Conservation (phyloP, 2,329 filamentous ascomycete species). For the Tolypocladium ophioglossoides region DNA sequence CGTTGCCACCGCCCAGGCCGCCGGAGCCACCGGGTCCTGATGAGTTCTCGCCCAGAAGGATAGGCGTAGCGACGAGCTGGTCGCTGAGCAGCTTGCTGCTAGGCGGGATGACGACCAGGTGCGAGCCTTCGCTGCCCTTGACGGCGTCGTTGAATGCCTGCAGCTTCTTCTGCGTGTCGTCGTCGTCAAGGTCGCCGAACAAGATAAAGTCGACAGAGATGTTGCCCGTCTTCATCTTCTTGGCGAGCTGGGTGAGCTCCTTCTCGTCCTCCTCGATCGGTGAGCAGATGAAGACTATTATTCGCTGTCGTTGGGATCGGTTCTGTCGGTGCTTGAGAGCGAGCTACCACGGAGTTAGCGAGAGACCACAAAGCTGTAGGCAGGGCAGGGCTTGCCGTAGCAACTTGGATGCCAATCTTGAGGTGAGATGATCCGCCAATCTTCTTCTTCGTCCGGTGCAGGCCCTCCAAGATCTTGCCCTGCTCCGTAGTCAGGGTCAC, state of each 20-base stretch:
- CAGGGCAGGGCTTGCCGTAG: conserved; percentile 53
- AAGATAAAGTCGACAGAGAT: conserved; percentile 90
- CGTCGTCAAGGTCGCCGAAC: conserved; percentile 87
- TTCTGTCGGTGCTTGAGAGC: conserved; percentile 97
- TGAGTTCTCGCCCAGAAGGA: conserved; percentile 72
- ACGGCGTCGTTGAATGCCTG: conserved; percentile 88
- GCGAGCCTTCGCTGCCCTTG: conserved; percentile 82
- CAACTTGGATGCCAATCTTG: conserved; percentile 89
- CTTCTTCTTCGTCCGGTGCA: conserved; percentile 83
- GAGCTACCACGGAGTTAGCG: conserved; percentile 45
- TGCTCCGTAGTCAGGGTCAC: conserved; percentile 94
- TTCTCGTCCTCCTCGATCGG: conserved; percentile 85
- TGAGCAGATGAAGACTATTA: conserved; percentile 95
- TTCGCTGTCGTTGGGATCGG: conserved; percentile 90
- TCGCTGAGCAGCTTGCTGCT: conserved; percentile 89
- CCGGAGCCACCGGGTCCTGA: conserved; percentile 43
- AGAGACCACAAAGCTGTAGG: background rate
- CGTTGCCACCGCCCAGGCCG: conserved; percentile 49
- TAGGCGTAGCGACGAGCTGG: conserved; percentile 79
- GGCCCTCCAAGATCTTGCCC: conserved; percentile 84
- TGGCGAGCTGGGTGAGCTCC: conserved; percentile 76
- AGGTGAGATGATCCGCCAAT: conserved; percentile 84
- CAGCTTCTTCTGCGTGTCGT: conserved; percentile 83
- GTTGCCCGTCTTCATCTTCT: conserved; percentile 98
- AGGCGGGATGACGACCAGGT: conserved; percentile 82